Percentiles rank a stretch among this genome's conserved stretches.
phyloP scores from a whole-genome alignment of 2,329 filamentous ascomycete species.

The Fusarium sp. region DNA sequence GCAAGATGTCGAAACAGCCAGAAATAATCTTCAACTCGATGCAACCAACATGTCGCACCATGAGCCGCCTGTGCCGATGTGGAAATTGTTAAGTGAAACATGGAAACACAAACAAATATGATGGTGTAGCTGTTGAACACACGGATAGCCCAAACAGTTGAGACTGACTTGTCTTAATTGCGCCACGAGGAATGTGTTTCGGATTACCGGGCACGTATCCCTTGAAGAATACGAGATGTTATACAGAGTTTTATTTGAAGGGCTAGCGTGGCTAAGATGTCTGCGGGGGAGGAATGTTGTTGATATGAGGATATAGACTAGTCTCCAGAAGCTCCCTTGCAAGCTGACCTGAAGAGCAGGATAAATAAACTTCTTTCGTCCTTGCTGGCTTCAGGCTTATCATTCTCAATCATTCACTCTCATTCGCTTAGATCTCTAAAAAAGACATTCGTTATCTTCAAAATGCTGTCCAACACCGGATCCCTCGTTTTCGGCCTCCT shows the following conservation, averaged over 20 bases:
- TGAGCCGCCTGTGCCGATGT: not conserved
- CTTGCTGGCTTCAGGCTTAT: not conserved
- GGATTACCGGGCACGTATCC: not conserved
- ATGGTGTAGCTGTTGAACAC: not conserved
- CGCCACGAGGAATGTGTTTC: not conserved
- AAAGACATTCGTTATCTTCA: not conserved
- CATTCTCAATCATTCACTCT: rapidly evolving
- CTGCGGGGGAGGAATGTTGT: conserved; percentile 1
- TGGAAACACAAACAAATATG: not conserved
- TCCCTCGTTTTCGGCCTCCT: conserved; percentile 15
- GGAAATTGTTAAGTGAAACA: not conserved
- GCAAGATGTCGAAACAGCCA: not conserved
- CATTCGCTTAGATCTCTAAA: not conserved
- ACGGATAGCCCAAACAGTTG: not conserved
- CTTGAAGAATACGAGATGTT: not conserved
- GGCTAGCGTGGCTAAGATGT: not conserved
- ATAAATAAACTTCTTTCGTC: not conserved
- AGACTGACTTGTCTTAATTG: not conserved
- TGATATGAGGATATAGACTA: not conserved
- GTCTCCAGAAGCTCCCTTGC: not conserved
- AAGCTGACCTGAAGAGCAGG: not conserved
- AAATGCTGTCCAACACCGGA: conserved; percentile 23
- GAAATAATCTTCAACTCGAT: not conserved
- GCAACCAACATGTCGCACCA: not conserved
- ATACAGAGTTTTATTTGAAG: not conserved